These are phyloP conservation scores for Blastobotrys raffinosifermentans DNA, from an alignment of 1,139 yeast genomes.

Conservation along the genomic window DNA sequence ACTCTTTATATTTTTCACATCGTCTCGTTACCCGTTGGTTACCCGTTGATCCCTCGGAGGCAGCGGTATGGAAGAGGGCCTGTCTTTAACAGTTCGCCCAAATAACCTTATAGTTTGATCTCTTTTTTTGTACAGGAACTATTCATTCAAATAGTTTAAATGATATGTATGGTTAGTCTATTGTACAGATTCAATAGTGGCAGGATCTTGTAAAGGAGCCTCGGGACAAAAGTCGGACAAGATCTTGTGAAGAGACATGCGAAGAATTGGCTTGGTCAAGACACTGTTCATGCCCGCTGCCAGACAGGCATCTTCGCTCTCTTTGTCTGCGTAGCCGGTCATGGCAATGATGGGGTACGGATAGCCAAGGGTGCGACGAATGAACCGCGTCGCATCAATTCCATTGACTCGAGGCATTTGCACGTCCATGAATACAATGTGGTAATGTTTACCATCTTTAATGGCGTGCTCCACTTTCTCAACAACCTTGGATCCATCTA, in stretches of 20 bases:
- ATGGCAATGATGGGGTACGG: conserved; percentile 80
- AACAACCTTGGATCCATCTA: conserved; percentile 87
- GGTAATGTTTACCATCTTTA: conserved; percentile 41
- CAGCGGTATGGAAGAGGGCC: no score
- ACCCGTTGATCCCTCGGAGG: no score
- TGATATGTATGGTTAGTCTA: background rate
- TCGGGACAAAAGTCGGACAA: conserved; percentile 34
- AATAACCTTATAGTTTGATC: no score
- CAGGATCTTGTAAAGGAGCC: background rate
- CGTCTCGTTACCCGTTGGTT: no score
- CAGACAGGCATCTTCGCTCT: conserved; percentile 70
- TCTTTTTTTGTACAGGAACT: no score
- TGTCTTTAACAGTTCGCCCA: no score
- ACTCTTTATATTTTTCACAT: no score
- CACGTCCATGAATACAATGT: conserved; percentile 88
- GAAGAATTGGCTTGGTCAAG: conserved; percentile 77
- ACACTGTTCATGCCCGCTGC: conserved; percentile 86
- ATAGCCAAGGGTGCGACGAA: conserved; percentile 60
- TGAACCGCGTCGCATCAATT: conserved; percentile 66
- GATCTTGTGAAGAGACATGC: conserved; percentile 54
- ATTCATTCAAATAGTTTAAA: no score
- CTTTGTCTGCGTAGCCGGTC: conserved; percentile 90
- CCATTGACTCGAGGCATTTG: conserved; percentile 97
- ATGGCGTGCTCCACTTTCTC: conserved; percentile 51
- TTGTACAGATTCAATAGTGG: background rate